Evolutionary conservation across 2,329 filamentous ascomycete species (phyloP).

Genomic region (Arthrinium phaeospermum): DNA sequence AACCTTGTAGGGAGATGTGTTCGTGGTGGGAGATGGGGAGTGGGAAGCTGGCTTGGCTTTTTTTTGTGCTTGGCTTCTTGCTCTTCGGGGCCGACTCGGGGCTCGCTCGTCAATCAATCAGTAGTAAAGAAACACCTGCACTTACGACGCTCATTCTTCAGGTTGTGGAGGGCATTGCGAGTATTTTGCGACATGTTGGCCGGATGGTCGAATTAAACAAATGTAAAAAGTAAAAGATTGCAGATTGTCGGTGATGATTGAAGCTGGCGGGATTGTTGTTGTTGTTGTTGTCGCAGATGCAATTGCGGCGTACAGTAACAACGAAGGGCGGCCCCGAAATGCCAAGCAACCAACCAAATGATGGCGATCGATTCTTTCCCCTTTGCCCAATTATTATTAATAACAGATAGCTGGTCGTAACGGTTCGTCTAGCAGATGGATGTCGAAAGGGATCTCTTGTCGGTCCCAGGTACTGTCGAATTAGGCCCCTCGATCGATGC

Average conservation of each 20-base stretch:
- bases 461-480: neutral
- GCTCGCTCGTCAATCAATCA: neutral
- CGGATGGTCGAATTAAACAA: neutral
- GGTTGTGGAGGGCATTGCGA: neutral
- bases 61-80: neutral
- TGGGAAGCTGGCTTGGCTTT: neutral
- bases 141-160: constrained; percentile 8
- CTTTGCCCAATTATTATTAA: neutral
- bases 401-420: neutral
- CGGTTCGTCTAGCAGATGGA: no score
- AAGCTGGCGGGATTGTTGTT: neutral
- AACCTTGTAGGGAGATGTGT: neutral
- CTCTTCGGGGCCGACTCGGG: no score
- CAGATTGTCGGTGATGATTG: neutral
- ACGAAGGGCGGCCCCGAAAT: neutral
- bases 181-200: neutral
- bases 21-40: no score
- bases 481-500: neutral
- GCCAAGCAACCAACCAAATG: neutral
- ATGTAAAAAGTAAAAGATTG: neutral
- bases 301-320: neutral
- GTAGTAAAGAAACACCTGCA: neutral
- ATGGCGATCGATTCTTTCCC: neutral
- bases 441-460: neutral
- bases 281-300: neutral